Evolutionary conservation across 2,329 filamentous ascomycete genomes (phyloP), one percentile per base, ranked within the genome.

Genomic region (Scytalidium lignicola): DNA sequence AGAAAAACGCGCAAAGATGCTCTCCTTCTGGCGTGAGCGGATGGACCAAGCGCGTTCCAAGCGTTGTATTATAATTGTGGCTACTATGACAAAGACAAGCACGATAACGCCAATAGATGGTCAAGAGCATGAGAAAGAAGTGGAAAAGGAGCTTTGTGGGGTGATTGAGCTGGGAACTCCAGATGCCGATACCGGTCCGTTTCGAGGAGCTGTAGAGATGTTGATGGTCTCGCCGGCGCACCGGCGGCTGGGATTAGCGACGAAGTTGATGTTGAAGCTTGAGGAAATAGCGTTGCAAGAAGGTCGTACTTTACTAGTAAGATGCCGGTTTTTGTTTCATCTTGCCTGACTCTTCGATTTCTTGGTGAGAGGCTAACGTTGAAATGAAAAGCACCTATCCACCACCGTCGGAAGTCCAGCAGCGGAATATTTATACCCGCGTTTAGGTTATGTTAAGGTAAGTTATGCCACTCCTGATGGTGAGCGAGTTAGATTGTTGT

Each of bases 181-280:
- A 5, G 63, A 65, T 17, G 70, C 69, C 3, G 76, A 85, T 62
- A 84, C 81, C 3, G 78, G 74, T 0, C 70, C 73, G 0, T 80
- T 80, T 54, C 69, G 80, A 23, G 79, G 70, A 2, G 57, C 64
- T 9, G 75, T 85, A 2, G 75, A 85, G 63, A 79, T 80, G 61
- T 67, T 85, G 29, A 67, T 85, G 37, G 70, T 85, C 9, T 74
- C 72, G 51, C 75, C 75, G 12, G 67, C 66, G 42, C 74, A 73
- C 56, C 70, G 81, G 7, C 61, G 70, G 1, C 68, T 67, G 43
- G 80, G 81, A 3, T 73, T 77, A 43, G 79, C 78, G 2, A 73
- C 66, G 53, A 62, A 64, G 18, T 58, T 85, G 55, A 74, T 85
- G 65, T 58, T 50, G 19, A 70, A 70, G n/a, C 55, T 84, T n/a